A percentile compares a stretch with the other conserved stretches of the same genome.
These are phyloP conservation scores for Scutellaria barbata DNA, from an alignment of 257 asterid genomes.

Conservation along the genomic window DNA sequence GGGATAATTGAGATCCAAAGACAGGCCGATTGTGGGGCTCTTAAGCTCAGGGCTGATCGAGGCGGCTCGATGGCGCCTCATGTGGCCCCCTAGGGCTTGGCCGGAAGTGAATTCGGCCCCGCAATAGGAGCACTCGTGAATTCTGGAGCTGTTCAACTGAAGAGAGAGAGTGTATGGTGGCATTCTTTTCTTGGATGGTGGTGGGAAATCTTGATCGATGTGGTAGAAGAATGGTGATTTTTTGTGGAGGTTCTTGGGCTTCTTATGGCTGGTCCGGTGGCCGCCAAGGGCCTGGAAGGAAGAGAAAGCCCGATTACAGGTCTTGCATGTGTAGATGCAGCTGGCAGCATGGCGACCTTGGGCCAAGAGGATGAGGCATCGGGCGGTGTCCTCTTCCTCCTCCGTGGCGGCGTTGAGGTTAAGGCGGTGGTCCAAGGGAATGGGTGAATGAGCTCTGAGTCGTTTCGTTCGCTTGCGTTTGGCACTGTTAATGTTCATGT, in stretches of 20 bases:
- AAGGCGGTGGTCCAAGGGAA: slow-evolving; percentile 30
- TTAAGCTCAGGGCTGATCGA: slow-evolving; percentile 25
- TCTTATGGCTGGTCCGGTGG: slow-evolving; percentile 71
- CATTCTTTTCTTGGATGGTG: slow-evolving; percentile 36
- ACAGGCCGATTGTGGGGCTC: slow-evolving; percentile 40
- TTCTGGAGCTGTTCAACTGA: slow-evolving; percentile 39
- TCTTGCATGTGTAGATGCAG: slow-evolving; percentile 71
- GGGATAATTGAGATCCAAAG: slow-evolving; percentile 81
- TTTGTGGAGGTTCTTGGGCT: slow-evolving; percentile 45
- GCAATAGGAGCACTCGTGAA: slow-evolving; percentile 48
- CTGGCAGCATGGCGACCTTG: too few relatives aligned
- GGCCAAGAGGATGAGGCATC: slow-evolving; percentile 52
- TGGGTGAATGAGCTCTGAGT: slow-evolving; percentile 43
- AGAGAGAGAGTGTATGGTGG: slow-evolving; percentile 42
- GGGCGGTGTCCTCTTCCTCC: slow-evolving; percentile 61
- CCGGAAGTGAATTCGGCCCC: slow-evolving; percentile 52
- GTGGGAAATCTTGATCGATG: slow-evolving; percentile 45
- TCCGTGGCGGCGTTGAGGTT: slow-evolving; percentile 32
- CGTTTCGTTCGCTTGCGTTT: slow-evolving; percentile 58
- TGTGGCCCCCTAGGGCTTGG: slow-evolving; percentile 58
- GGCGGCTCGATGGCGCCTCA: slow-evolving; percentile 50
- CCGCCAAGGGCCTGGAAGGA: slow-evolving; percentile 74
- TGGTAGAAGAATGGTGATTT: background rate
- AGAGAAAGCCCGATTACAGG: slow-evolving; percentile 54
- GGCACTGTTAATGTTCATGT: slow-evolving; percentile 28